phyloP scores from a whole-genome alignment of 108 stramenopile genomes.

The Aureococcus anophagefferens region DNA sequence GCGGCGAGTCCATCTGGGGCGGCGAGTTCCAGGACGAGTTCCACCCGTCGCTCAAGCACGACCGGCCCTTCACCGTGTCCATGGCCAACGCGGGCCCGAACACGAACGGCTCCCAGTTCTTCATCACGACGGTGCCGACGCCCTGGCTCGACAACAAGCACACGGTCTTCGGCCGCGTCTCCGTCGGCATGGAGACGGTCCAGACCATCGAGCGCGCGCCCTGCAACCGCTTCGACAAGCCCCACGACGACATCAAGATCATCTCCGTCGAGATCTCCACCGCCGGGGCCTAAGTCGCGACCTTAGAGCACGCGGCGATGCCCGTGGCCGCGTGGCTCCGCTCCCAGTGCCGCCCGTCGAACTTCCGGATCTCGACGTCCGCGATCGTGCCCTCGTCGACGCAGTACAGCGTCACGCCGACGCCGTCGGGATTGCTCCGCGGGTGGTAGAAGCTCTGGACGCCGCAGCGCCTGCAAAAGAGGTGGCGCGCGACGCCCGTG shows the following conservation, averaged over 20 bases:
- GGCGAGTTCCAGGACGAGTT: slow-evolving; percentile 99
- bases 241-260: slow-evolving; percentile 80
- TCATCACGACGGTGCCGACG: slow-evolving; percentile 87
- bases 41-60: slow-evolving; percentile 66
- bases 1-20: slow-evolving; percentile 98
- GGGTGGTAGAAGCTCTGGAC: slow-evolving; percentile 48
- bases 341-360: slow-evolving; percentile 52
- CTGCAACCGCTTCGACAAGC: slow-evolving; percentile 88
- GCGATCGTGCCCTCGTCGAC: slow-evolving; percentile 20
- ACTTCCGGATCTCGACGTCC: slow-evolving; percentile 27
- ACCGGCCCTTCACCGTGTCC: slow-evolving; percentile 89
- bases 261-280: slow-evolving; percentile 67
- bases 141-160: slow-evolving; percentile 94
- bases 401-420: slow-evolving; percentile 31
- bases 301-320: neutral
- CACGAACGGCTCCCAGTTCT: slow-evolving; percentile 72
- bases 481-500: slow-evolving; percentile 31
- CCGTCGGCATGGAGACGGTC: slow-evolving; percentile 86
- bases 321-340: neutral
- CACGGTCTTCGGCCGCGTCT: slow-evolving; percentile 94
- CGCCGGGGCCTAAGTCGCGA: too few species aligned
- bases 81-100: slow-evolving; percentile 88
- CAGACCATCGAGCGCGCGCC: slow-evolving; percentile 79
- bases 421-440: slow-evolving; percentile 51
- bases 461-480: slow-evolving; percentile 47